Evolutionary conservation across 164 flowering plant species (phyloP), one percentile per base, ranked within the genome.

Genomic region (Brasenia schreberi): DNA sequence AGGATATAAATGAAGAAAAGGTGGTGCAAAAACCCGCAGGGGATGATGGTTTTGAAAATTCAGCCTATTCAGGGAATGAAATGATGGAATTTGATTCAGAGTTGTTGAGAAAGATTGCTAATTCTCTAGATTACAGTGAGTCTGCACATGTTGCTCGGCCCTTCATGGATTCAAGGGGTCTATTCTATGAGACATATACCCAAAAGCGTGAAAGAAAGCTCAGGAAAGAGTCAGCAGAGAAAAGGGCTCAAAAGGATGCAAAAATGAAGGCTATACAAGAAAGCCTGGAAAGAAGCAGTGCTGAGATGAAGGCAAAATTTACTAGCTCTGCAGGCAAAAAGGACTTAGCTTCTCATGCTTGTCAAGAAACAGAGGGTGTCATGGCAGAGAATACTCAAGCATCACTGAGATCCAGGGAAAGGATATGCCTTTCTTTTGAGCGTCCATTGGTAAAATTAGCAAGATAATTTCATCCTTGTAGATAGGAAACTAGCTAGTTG

Each of bases 241-340:
- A 76, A 61, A 74, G 94, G 76, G 77, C 77, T 56, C 92, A 89
- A 71, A 95, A 89, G 79, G 97, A 95, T 80, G 96, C 94, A 9
- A 87, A 81, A 75, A 67, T 91, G 88, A 91, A 85, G 77, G 85
- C 84, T 56, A 85, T 95, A 97, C 88, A 84, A 59, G 94, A 91
- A 69, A 89, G 80, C 72, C 83, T 95, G 74, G 97, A 91, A 68
- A 72, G 70, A 42, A 86, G 89, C 79, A 85, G 78, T 73, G 84
- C 85, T 42, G 96, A 91, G 77, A 73, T 95, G 87, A 86, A 83
- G 70, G 87, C 82, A 66, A 87, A 77, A 70, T 82, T 89, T 23
- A 23, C 27, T 23, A 23, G 27, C 27, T 23, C 27, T 65, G 76
- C 89, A 62, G 79, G 81, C 16, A 77, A 75, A 68, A 71, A 70